Evolutionary conservation across 495 filamentous ascomycete genomes (phyloP), one percentile per base, ranked within the genome.

Genomic region (Penicillium ochrochloron): DNA sequence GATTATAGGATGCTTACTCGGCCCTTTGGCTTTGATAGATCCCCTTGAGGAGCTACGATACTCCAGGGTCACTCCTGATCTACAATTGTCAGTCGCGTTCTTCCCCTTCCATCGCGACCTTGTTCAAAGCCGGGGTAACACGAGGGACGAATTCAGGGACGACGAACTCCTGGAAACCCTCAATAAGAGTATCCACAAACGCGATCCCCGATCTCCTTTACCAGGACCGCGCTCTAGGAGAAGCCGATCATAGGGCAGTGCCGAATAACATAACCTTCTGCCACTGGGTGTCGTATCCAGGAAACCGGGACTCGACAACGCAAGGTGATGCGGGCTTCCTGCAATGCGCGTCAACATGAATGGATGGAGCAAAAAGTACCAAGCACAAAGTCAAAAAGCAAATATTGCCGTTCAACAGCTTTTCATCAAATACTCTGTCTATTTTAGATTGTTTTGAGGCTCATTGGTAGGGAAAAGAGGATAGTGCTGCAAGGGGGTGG

Each of bases 301-400:
- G 58, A 48, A 68, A 42, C 57, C 65, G 70, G 65, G 61, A 68
- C 46, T 52, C 10, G 52, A 54, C 31, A 21, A 73, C 63, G 70
- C 65, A 73, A 73, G 70, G 70, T 29, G 59, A 70, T 66, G 58
- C 48, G 44, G 56, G 41, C 29, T 57, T 33, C 19, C 64, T 67
- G 68, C 68, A 64, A 68, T 70, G 70, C 70, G 37, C 70, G 65
- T 66, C 70, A 70, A 55, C 46, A 41, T 54, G 51, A 67, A 59
- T 34, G 59, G 56, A 41, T 42, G 44, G 60, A n/a, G n/a, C 5
- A 34, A 39, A 41, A 21, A 17, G 31, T 37, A 19, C 27, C 42
- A 54, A 21, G 12, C 34, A 25, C 27, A 48, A 29, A 27, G 58
- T 10, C 29, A 39, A 58, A 46, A 63, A 53, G 35, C 35, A 57